phyloP scores from a whole-genome alignment of 768 basidiomycete genomes.

The Tylopilus rubrobrunneus region DNA sequence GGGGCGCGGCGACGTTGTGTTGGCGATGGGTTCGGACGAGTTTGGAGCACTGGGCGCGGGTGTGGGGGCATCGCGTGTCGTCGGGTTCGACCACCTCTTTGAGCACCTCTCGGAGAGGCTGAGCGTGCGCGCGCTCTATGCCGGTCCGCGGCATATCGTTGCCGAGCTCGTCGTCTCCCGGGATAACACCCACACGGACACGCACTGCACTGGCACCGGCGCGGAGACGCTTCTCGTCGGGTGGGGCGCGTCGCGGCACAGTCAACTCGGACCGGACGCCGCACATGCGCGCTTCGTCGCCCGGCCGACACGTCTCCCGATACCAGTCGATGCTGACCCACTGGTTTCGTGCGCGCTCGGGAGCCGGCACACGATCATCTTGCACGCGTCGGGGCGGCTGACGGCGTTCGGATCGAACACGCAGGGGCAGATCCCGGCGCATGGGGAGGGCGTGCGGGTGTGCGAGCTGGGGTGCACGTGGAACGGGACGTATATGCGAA shows the following conservation, averaged over 20 bases:
- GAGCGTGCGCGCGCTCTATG: slow-evolving; percentile 42
- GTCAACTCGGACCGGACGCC: slow-evolving; percentile 61
- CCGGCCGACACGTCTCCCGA: slow-evolving; percentile 33
- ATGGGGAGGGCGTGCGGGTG: slow-evolving; percentile 26
- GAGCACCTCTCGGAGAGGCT: slow-evolving; percentile 21
- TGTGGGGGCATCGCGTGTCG: slow-evolving; percentile 6
- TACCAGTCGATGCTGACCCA: slow-evolving; percentile 28
- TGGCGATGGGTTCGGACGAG: slow-evolving; percentile 84
- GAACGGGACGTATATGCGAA: slow-evolving; percentile 68
- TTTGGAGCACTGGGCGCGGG: slow-evolving; percentile 75
- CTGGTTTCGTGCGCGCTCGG: slow-evolving; percentile 40
- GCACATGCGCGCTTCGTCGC: slow-evolving; percentile 4
- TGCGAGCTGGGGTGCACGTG: slow-evolving; percentile 60
- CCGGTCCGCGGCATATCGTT: slow-evolving; percentile 75
- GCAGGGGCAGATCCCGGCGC: slow-evolving; percentile 59
- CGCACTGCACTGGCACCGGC: no score
- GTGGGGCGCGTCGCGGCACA: slow-evolving; percentile 85
- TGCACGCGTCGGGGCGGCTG: slow-evolving; percentile 44
- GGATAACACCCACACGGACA: neutral
- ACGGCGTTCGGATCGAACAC: slow-evolving; percentile 63
- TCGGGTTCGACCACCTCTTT: slow-evolving; percentile 17
- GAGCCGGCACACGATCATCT: slow-evolving; percentile 49
- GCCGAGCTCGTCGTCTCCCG: slow-evolving; percentile 34
- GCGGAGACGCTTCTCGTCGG: slow-evolving; percentile 48
- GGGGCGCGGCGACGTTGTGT: slow-evolving; percentile 45